phyloP scores from a whole-genome alignment of 768 basidiomycete species.

The Coprinopsis marcescibilis region DNA sequence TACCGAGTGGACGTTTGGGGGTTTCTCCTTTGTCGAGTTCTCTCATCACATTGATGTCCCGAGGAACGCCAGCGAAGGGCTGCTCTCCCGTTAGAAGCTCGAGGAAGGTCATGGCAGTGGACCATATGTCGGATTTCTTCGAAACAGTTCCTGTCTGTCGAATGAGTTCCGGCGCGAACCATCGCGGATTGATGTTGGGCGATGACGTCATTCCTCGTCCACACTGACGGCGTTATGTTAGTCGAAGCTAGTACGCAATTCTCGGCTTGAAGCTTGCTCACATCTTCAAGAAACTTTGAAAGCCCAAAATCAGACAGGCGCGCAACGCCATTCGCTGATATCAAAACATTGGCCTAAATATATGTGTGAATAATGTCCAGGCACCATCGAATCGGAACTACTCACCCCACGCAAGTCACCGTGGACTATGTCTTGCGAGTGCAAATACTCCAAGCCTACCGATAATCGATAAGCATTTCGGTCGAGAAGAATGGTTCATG shows the following conservation, averaged over 20 bases:
- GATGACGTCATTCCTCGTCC: conserved; percentile 21
- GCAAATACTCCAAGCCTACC: conserved; percentile 37
- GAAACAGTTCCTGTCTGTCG: conserved; percentile 23
- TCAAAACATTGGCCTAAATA: conserved; percentile 37
- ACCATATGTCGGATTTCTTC: conserved; percentile 42
- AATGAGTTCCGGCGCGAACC: conserved; percentile 38
- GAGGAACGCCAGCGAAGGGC: conserved; percentile 28
- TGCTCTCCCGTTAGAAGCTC: conserved; percentile 39
- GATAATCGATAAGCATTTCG: not conserved
- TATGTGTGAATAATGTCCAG: not conserved
- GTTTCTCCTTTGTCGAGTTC: conserved; percentile 29
- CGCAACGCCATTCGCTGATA: conserved; percentile 32
- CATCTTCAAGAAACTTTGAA: conserved; percentile 33
- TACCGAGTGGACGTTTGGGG: conserved; percentile 30
- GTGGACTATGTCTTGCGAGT: conserved; percentile 31
- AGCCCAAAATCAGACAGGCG: conserved; percentile 42
- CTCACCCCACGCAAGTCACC: conserved; percentile 38
- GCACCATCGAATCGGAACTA: not conserved
- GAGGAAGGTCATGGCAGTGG: conserved; percentile 41
- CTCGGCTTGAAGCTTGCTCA: conserved; percentile 17
- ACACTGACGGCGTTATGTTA: conserved; percentile 16
- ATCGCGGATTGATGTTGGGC: conserved; percentile 28
- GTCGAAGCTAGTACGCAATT: not conserved
- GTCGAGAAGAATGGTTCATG: not conserved
- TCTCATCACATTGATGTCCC: conserved; percentile 29